These are phyloP conservation scores for Cyberlindnera suaveolens DNA, from an alignment of 805 yeast species.

Conservation along the genomic window DNA sequence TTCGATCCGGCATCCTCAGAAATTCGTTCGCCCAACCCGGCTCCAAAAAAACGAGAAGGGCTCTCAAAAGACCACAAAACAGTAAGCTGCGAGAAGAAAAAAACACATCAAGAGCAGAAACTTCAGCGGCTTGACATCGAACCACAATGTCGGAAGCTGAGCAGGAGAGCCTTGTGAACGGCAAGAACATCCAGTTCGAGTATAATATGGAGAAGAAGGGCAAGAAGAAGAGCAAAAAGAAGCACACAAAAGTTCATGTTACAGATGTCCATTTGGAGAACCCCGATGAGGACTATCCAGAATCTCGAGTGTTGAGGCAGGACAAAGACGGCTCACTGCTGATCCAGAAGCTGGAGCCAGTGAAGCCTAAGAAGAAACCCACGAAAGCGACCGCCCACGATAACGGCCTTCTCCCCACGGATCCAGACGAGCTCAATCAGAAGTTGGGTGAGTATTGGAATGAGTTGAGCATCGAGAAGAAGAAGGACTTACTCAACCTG, in stretches of 20 bases:
- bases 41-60: too few relatives aligned
- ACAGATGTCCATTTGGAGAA: conserved; percentile 35
- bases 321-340: conserved; percentile 73
- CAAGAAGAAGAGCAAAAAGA: conserved; percentile 23
- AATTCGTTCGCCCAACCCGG: too few relatives aligned
- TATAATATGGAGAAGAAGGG: conserved; percentile 11
- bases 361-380: conserved; percentile 13
- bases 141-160: neutral
- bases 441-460: conserved; percentile 50
- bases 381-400: conserved; percentile 31
- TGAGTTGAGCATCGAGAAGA: conserved; percentile 51
- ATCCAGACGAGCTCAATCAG: conserved; percentile 15
- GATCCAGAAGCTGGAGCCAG: conserved; percentile 43
- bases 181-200: conserved; percentile 28
- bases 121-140: neutral
- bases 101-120: neutral
- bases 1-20: too few relatives aligned
- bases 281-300: conserved; percentile 61
- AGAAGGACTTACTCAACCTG: conserved; percentile 53
- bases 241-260: conserved; percentile 22
- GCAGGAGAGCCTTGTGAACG: conserved; percentile 18
- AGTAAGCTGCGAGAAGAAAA: neutral
- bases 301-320: conserved; percentile 62
- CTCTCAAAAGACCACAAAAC: too few relatives aligned
- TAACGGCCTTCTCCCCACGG: conserved; percentile 9